Percentiles rank a stretch among this genome's conserved stretches.
These are phyloP conservation scores for Aureobasidium sp. DNA, from an alignment of 2,329 filamentous ascomycete species.

Conservation along the genomic window DNA sequence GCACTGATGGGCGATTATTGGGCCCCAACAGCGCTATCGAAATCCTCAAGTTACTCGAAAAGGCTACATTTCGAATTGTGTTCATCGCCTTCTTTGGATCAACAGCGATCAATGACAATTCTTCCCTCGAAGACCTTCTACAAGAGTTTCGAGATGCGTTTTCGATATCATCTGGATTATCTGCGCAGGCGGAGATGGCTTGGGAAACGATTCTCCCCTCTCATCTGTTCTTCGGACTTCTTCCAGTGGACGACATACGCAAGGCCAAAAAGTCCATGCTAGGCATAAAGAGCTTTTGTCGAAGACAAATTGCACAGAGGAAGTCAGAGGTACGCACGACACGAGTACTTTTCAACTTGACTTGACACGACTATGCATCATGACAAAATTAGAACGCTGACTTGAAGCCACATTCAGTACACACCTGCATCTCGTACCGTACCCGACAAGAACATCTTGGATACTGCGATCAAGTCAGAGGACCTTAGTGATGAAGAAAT, in stretches of 20 bases:
- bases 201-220: conserved; percentile 4
- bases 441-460: conserved; percentile 4
- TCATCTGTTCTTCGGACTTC: background rate
- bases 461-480: background rate
- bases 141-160: conserved; percentile 5
- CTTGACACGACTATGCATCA: background rate
- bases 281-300: background rate
- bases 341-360: background rate
- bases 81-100: background rate
- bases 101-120: background rate
- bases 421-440: background rate
- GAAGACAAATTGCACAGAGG: background rate
- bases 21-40: background rate
- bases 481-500: background rate
- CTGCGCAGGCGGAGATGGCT: background rate
- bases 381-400: background rate
- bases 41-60: background rate
- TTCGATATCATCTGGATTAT: background rate
- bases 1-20: background rate
- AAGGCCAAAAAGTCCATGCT: background rate
- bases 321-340: background rate
- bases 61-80: background rate
- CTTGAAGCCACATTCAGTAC: background rate
- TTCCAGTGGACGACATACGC: background rate
- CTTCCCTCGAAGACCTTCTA: background rate